Base-by-base conservation (phyloP, 768 basidiomycete genomes). In the Leucosporidium creatinivorum region DNA sequence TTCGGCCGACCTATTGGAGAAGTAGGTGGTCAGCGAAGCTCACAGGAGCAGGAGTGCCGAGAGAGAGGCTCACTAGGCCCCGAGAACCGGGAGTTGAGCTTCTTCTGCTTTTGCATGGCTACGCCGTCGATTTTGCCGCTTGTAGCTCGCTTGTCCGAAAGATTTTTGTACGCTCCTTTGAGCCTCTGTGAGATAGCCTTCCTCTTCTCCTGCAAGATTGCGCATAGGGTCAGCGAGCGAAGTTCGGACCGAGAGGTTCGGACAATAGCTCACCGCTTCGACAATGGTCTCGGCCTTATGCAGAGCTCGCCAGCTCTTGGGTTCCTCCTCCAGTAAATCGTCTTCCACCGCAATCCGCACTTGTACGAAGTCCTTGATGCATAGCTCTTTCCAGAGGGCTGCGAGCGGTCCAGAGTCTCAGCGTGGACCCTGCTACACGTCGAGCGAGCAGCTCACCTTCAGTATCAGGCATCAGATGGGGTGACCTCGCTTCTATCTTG, bases 331-430 rank as follows among this genome's bases (percentile, higher is more conserved):
- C 8, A 59, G 15, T 2, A 28, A 13, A 3, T 26, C 57, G 26
- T 71, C 70, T 52, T 71, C 70, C 63, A 71, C 64, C 0, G 36
- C 52, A 28, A 61, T 68, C 7, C 67, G 33, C 0, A 71, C 64
- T 18, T 68, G 63, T 31, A 68, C 39, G 23, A 71, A 71, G 33
- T 71, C 70, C 50, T 54, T 52, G 47, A 71, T 33, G 52, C 61
- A 62, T 2, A 71, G 50, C 7, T 59, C 13, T 28, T 59, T 62
- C 70, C 70, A 71, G 12, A 68, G 18, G 5, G 39, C 69, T 67
- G 54, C 17, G 21, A 19, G 15, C 39, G 39, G 39, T 44, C 39
- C 8, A 44, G 39, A 6, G 39, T 44, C 8, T 52, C 33, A 71
- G 26, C 47, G 63, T 62, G 68, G 50, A 1, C 50, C 8, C 36